A percentile compares a stretch with the other conserved stretches of the same genome.
Evolutionary conservation across 148 eudicot species (phyloP).

Genomic region (Rhododendron williamsianum): DNA sequence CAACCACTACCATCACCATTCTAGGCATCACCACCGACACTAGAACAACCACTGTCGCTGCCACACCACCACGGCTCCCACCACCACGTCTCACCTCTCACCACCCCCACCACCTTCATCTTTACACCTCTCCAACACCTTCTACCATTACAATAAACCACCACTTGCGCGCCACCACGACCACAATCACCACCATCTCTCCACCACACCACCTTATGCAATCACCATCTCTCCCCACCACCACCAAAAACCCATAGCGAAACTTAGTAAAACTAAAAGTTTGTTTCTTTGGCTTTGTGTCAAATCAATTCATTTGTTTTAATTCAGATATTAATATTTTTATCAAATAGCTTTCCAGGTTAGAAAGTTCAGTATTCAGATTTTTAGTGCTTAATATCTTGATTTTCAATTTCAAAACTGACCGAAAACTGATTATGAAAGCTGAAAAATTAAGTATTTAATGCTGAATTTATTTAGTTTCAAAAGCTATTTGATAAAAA

Average conservation of each 20-base stretch:
- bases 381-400: background rate
- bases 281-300: background rate
- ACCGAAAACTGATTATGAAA: background rate
- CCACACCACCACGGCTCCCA: too few relatives aligned
- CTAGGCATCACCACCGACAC: background rate
- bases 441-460: background rate
- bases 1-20: background rate
- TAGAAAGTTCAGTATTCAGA: background rate
- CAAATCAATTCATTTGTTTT: background rate
- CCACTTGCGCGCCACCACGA: background rate
- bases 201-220: background rate
- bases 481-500: background rate
- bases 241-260: background rate
- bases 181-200: background rate
- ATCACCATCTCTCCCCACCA: background rate
- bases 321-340: background rate
- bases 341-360: background rate
- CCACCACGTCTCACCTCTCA: too few relatives aligned
- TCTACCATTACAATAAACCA: background rate
- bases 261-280: background rate
- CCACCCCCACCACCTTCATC: background rate
- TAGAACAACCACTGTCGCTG: too few relatives aligned
- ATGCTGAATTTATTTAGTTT: background rate
- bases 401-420: too few relatives aligned
- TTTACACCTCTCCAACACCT: background rate